Evolutionary conservation across 208 protist genomes (phyloP), one percentile per base, ranked within the genome.

Genomic region (Trypanosoma congolense): DNA sequence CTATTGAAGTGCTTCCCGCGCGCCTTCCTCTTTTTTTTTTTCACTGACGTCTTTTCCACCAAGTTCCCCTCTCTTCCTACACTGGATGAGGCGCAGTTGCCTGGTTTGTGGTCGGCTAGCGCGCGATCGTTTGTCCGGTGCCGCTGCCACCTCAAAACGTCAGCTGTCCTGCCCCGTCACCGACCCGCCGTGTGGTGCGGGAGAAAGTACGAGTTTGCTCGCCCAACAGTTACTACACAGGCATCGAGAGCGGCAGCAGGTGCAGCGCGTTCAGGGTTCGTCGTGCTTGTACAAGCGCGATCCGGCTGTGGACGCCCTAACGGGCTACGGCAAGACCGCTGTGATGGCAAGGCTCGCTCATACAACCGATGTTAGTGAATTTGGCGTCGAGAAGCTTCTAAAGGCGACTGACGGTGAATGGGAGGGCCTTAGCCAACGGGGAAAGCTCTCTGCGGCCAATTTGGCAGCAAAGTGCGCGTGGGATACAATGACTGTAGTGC

Each of bases 321-420:
- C 33, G 9, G 45, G 47, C 21, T 49, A 56, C 31, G 31, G 57
- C 48, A 63, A 63, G 26, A 40, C 45, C 3, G 46, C 48, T 55
- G 26, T 63, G 16, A 47, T 54, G 43, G 10, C 19, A 29, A 52
- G 41, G 4, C 1, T 63, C 14, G 46, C 57, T 1, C 35, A 55
- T 16, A 2, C 16, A 18, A 25, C n/a, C 16, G 40, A 63, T 28
- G 46, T 26, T 12, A n/a, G 16, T 30, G 33, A 16, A 1, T 12
- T 48, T 2, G 36, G 46, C 18, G 48, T 38, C 9, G 44, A 26
- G 21, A n/a, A 36, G 2, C 28, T 63, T 18, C 2, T 63, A 38
- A 19, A 38, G 35, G 47, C 47, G 14, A 63, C 57, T 19, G 48
- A 63, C 9, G 36, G 36, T 8, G 38, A 56, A 25, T 63, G 57